A percentile compares a stretch with the other conserved stretches of the same genome.
These are phyloP conservation scores for Mariannaea elegans DNA, from an alignment of 2,329 filamentous ascomycete species.

Conservation along the genomic window DNA sequence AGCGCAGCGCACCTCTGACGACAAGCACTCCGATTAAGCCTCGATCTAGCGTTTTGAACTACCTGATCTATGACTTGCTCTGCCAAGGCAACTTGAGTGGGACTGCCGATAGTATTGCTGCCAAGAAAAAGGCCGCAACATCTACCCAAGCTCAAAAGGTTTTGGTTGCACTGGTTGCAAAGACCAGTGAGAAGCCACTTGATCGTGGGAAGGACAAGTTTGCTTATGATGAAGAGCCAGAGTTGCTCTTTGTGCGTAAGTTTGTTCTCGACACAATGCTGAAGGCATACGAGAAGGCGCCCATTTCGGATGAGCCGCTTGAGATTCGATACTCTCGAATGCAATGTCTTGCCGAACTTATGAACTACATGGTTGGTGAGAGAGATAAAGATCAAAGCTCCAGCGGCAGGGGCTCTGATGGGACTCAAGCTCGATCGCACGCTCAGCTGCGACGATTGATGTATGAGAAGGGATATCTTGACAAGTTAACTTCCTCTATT, in stretches of 20 bases:
- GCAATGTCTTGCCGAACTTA: conserved; percentile 87
- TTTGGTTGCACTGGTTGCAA: conserved; percentile 85
- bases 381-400: conserved; percentile 70
- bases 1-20: conserved; percentile 85
- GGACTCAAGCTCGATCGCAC: conserved; percentile 66
- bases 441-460: conserved; percentile 91
- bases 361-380: conserved; percentile 89
- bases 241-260: conserved; percentile 89
- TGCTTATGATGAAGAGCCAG: conserved; percentile 79
- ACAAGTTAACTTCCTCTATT: conserved; percentile 88
- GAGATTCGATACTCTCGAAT: conserved; percentile 89
- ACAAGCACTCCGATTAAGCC: conserved; percentile 92
- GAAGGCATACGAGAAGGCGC: conserved; percentile 90
- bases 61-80: conserved; percentile 83
- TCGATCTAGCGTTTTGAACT: conserved; percentile 90
- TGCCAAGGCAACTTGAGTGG: conserved; percentile 69
- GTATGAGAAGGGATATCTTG: conserved; percentile 97
- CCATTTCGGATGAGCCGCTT: conserved; percentile 78
- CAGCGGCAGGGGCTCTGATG: conserved; percentile 51
- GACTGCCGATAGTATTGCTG: conserved; percentile 75
- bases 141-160: conserved; percentile 87
- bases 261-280: conserved; percentile 95
- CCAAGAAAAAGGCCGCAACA: conserved; percentile 87
- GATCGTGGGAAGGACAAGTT: conserved; percentile 66
- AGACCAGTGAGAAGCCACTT: conserved; percentile 80